These are phyloP conservation scores for Alternaria sp. DNA, from an alignment of 2,329 filamentous ascomycete species.

Conservation along the genomic window DNA sequence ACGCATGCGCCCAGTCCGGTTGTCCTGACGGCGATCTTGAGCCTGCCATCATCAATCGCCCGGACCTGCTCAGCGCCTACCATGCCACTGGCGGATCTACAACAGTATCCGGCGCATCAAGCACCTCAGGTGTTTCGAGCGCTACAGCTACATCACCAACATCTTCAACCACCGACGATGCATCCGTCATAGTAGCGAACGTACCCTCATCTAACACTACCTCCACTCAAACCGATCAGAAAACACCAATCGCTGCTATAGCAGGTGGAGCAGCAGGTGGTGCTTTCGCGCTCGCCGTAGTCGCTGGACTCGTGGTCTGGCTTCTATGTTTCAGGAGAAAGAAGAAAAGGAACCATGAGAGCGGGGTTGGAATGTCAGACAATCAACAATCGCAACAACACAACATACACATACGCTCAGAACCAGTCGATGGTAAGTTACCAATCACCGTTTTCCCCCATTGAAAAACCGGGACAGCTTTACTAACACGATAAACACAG, in stretches of 20 bases:
- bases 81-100: slow-evolving; percentile 22
- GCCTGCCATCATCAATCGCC: slow-evolving; percentile 29
- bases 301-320: slow-evolving; percentile 30
- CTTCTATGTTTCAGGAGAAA: slow-evolving; percentile 25
- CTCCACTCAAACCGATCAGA: slow-evolving; percentile 5
- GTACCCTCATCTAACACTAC: neutral
- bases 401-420: neutral
- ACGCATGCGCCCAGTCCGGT: slow-evolving; percentile 44
- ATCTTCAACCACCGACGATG: neutral
- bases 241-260: slow-evolving; percentile 31
- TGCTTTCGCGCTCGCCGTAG: slow-evolving; percentile 25
- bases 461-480: neutral
- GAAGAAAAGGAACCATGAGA: slow-evolving; percentile 6
- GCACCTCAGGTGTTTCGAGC: neutral
- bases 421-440: slow-evolving; percentile 4
- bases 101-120: neutral
- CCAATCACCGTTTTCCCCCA: neutral
- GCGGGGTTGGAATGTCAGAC: neutral
- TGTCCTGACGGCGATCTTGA: slow-evolving; percentile 43
- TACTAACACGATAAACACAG: slow-evolving; percentile 3
- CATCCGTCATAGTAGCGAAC: slow-evolving; percentile 7
- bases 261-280: slow-evolving; percentile 37
- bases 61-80: slow-evolving; percentile 25
- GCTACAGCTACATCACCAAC: slow-evolving; percentile 12
- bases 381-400: neutral